A percentile compares a stretch with the other conserved stretches of the same genome.
phyloP scores from a whole-genome alignment of 2,329 filamentous ascomycete species.

The Calonectria pteridis region DNA sequence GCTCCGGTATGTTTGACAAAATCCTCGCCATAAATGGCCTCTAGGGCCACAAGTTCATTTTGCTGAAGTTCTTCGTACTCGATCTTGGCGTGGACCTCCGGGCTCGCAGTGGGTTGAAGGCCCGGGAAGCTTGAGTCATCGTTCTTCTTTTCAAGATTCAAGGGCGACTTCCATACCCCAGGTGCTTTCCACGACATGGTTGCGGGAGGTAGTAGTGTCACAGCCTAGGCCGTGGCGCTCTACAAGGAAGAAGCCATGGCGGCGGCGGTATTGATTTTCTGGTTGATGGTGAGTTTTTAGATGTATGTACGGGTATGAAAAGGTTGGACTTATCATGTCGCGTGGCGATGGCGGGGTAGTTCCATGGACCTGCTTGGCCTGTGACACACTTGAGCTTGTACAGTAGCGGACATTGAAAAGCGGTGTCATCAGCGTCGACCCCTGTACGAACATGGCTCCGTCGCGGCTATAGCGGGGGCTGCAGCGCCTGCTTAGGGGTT shows the following conservation, averaged over 20 bases:
- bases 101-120: constrained; percentile 57
- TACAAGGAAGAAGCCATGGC: constrained; percentile 63
- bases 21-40: constrained; percentile 91
- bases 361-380: constrained; percentile 11
- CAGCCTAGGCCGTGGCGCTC: constrained; percentile 67
- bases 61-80: constrained; percentile 88
- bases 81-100: constrained; percentile 59
- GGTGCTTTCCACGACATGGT: constrained; percentile 67
- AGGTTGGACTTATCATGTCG: constrained; percentile 40
- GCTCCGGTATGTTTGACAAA: constrained; percentile 80
- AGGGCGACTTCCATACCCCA: constrained; percentile 62
- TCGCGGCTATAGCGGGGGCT: constrained; percentile 30
- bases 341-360: constrained; percentile 42
- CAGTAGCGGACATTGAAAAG: constrained; percentile 29
- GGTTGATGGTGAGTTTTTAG: constrained; percentile 27
- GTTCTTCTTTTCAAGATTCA: constrained; percentile 54
- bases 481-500: constrained; percentile 43
- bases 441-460: not conserved
- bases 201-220: constrained; percentile 56
- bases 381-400: constrained; percentile 27
- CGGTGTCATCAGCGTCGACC: constrained; percentile 36
- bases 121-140: constrained; percentile 66
- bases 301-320: constrained; percentile 35
- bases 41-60: constrained; percentile 87
- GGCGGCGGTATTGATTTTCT: constrained; percentile 27